phyloP scores from a whole-genome alignment of 345 rosid species.

The Acer campestre region DNA sequence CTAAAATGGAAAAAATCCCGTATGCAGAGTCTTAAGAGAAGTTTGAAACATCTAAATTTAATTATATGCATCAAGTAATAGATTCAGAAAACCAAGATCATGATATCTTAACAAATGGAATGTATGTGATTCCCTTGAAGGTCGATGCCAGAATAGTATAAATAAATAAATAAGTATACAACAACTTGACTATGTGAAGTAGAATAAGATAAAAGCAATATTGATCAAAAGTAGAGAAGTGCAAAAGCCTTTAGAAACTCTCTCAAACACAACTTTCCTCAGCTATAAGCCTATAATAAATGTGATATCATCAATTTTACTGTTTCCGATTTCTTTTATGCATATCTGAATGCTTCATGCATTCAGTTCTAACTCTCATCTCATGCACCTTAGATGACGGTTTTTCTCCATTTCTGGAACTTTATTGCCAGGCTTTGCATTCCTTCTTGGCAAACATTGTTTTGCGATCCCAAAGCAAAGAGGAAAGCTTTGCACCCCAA shows the following conservation, averaged over 20 bases:
- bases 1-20: neutral
- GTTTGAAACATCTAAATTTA: neutral
- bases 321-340: neutral
- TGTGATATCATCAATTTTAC: neutral
- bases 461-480: neutral
- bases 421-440: neutral
- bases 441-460: neutral
- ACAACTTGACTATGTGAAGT: neutral
- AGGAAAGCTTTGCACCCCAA: neutral
- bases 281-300: conserved; percentile 2
- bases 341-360: conserved; percentile 1
- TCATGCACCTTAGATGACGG: neutral
- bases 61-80: conserved; percentile 3
- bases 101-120: neutral
- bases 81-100: neutral
- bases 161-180: neutral
- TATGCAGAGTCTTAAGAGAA: neutral
- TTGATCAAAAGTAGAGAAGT: neutral
- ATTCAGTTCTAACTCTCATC: neutral
- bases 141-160: neutral
- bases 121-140: neutral
- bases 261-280: neutral
- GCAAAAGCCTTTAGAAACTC: neutral
- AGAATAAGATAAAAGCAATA: neutral
- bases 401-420: neutral